Conservation (phyloP, 2,329 filamentous ascomycete species). For the Aphanocladium album region DNA sequence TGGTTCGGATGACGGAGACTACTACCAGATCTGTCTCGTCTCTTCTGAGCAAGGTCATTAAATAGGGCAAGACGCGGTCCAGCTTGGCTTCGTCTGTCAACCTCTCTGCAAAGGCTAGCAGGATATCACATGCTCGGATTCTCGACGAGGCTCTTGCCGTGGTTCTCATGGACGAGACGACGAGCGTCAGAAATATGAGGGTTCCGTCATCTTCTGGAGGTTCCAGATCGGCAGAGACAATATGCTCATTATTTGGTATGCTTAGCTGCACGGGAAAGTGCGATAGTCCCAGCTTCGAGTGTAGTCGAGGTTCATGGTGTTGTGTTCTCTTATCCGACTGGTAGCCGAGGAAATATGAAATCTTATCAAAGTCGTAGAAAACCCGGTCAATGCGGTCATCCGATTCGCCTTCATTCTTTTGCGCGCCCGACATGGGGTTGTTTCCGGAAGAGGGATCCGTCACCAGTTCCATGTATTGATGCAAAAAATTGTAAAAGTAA, state of each 20-base stretch:
- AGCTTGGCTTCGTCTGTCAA: slow-evolving; percentile 94
- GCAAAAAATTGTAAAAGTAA: slow-evolving; percentile 96
- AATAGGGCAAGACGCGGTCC: slow-evolving; percentile 85
- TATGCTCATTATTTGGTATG: slow-evolving; percentile 78
- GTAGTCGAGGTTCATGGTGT: slow-evolving; percentile 22
- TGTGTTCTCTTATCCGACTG: slow-evolving; percentile 42
- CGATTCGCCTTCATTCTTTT: slow-evolving; percentile 72
- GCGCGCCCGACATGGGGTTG: slow-evolving; percentile 60
- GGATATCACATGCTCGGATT: slow-evolving; percentile 81
- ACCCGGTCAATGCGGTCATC: slow-evolving; percentile 93
- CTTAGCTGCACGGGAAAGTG: slow-evolving; percentile 80
- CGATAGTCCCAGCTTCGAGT: slow-evolving; percentile 46
- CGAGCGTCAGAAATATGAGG: slow-evolving; percentile 81
- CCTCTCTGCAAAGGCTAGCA: slow-evolving; percentile 85
- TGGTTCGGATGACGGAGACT: slow-evolving; percentile 75
- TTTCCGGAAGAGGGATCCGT: slow-evolving; percentile 84
- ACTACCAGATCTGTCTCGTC: slow-evolving; percentile 82
- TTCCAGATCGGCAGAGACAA: slow-evolving; percentile 55
- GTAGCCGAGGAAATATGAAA: slow-evolving; percentile 87
- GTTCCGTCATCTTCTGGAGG: slow-evolving; percentile 78
- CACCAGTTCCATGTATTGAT: slow-evolving; percentile 95
- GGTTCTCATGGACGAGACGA: slow-evolving; percentile 83
- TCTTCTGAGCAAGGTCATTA: slow-evolving; percentile 69
- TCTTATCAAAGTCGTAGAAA: slow-evolving; percentile 95
- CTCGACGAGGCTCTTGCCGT: slow-evolving; percentile 85